Conservation (phyloP, 176 grass and related monocot species). For the Ampelocalamus luodianensis region DNA sequence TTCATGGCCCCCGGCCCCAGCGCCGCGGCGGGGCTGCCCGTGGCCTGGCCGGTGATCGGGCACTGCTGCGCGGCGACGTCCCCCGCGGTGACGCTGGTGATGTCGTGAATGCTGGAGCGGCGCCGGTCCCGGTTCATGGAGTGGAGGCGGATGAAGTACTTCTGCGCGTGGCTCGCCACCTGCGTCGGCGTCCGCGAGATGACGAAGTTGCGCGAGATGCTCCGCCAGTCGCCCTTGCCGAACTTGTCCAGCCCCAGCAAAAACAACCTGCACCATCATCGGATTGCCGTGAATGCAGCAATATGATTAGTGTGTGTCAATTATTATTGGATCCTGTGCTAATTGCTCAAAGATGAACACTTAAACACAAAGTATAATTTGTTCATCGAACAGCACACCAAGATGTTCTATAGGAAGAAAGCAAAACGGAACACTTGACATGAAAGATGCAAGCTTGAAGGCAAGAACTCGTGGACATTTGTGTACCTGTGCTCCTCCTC, state of each 20-base stretch:
- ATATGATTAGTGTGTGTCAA: not conserved
- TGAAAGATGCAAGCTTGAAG: constrained; percentile 2
- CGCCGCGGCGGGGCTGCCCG: constrained; percentile 6
- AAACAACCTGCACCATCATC: constrained; percentile 58
- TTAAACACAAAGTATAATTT: not conserved
- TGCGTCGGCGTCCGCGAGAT: constrained; percentile 95
- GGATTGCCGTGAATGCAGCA: not conserved
- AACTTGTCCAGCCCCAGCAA: constrained; percentile 92
- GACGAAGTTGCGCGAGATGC: constrained; percentile 97
- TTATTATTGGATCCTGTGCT: not conserved
- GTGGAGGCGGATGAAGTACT: constrained; percentile 95
- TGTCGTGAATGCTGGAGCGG: constrained; percentile 97
- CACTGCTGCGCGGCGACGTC: constrained; percentile 49
- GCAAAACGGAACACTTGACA: not conserved
- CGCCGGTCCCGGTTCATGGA: constrained; percentile 91
- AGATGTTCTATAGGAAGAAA: not conserved
- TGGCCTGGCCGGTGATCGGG: constrained; percentile 54
- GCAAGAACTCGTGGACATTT: not conserved
- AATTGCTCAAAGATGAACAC: not conserved
- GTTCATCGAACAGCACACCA: not conserved
- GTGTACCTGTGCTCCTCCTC: constrained; percentile 95
- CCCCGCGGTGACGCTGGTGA: constrained; percentile 68
- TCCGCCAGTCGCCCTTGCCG: constrained; percentile 97
- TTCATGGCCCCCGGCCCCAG: constrained; percentile 45
- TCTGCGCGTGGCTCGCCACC: constrained; percentile 96